Percentiles rank a stretch among this genome's conserved stretches.
Evolutionary conservation across 1,284 basidiomycete species (phyloP).

Genomic region (Inonotus hispidus): DNA sequence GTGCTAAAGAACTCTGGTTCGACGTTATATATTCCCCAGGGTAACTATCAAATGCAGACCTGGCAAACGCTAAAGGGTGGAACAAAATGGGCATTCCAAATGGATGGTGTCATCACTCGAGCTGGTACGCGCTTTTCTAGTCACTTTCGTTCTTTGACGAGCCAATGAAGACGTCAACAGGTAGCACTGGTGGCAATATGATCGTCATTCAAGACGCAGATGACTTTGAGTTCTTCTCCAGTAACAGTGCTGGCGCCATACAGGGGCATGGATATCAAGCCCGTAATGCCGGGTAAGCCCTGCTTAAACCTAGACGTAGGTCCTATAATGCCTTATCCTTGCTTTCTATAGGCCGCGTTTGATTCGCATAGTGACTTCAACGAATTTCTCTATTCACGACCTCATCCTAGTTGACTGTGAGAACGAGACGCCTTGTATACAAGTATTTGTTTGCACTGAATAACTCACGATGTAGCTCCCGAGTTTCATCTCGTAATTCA

Average conservation of each 20-base stretch:
- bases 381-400: conserved; percentile 33
- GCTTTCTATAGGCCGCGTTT: conserved; percentile 27
- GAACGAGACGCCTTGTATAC: not conserved
- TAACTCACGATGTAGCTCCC: conserved; percentile 24
- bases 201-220: conserved; percentile 30
- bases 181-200: conserved; percentile 31
- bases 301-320: not conserved
- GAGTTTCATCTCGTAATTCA: conserved; percentile 35
- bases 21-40: conserved; percentile 23
- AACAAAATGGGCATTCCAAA: conserved; percentile 26
- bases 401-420: conserved; percentile 32
- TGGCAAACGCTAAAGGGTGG: conserved; percentile 23
- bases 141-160: not conserved
- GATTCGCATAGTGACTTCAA: conserved; percentile 30
- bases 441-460: not conserved
- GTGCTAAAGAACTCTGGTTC: conserved; percentile 21
- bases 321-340: not conserved
- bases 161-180: conserved; percentile 16
- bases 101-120: conserved; percentile 26
- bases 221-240: conserved; percentile 35
- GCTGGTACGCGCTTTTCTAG: conserved; percentile 3
- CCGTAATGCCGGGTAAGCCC: conserved; percentile 29
- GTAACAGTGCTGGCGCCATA: conserved; percentile 32
- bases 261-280: conserved; percentile 31
- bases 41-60: conserved; percentile 24